Evolutionary conservation across 2,329 filamentous ascomycete genomes (phyloP), one percentile per base, ranked within the genome.

Genomic region (Neonectria ditissima): DNA sequence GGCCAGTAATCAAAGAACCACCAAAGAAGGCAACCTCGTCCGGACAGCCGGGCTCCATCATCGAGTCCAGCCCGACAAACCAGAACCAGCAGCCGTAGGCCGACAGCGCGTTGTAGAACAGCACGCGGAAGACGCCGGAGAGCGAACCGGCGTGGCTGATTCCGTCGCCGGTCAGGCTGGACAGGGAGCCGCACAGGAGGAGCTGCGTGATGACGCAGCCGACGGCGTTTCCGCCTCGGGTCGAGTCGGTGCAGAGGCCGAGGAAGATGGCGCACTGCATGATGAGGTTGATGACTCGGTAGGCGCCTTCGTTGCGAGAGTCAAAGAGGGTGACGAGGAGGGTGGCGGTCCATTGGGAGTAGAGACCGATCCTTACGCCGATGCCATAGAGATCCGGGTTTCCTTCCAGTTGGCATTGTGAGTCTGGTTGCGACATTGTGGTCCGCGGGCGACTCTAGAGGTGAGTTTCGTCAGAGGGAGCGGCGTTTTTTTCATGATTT

Each of bases 371-470:
- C 10, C 55, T 28, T 18, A 59, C 55, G 28, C 55, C 55, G 47
- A 59, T 59, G 47, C 55, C 55, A 22, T 59, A 59, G 47, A 59
- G 55, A 28, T 59, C 55, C 5, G 55, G 18, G 55, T 59, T 59
- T 20, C 55, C 55, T 45, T 44, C 20, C 5, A 59, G 14, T 18
- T 26, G 18, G 39, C 55, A 59, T 39, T 22, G 16, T 11, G 55
- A 18, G 32, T 30, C 39, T 28, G 20, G 43, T 6, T 58, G 55
- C 47, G 7, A 37, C 47, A 50, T 50, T 14, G 7, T 32, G 0
- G 47, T 2, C 20, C 13, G 26, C n/a, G 8, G n/a, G 26, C 18
- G 9, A 5, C 11, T n/a, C 11, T 7, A n/a, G 30, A 13, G 16
- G 20, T 26, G 14, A 16, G 26, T 11, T 48, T n/a, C 28, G 47